These are phyloP conservation scores for Berkeleyomyces basicola DNA, from an alignment of 2,329 filamentous ascomycete genomes.

Conservation along the genomic window DNA sequence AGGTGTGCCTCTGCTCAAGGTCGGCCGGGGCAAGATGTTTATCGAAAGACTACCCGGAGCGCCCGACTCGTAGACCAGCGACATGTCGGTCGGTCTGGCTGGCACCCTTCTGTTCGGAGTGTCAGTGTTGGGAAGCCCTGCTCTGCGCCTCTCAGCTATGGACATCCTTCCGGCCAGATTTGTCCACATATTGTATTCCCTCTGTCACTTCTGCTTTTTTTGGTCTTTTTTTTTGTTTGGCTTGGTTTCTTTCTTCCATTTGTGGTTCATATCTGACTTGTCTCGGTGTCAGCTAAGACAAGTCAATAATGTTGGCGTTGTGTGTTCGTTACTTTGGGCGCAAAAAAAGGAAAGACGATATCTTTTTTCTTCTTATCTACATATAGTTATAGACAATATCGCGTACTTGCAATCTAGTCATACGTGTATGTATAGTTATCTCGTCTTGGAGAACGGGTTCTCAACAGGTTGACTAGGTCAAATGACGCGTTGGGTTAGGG, in stretches of 20 bases:
- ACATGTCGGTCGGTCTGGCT: too few species aligned
- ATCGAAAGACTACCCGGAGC: slow-evolving; percentile 84
- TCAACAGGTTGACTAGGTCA: too few species aligned
- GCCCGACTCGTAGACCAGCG: slow-evolving; percentile 34
- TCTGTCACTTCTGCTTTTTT: background rate
- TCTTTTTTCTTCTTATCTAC: background rate
- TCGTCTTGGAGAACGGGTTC: too few species aligned
- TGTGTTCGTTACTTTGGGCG: background rate
- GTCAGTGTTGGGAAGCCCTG: too few species aligned
- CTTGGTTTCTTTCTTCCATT: background rate
- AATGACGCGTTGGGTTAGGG: too few species aligned
- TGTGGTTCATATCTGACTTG: too few species aligned
- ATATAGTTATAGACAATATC: background rate
- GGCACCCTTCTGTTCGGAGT: too few species aligned
- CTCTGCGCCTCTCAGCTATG: too few species aligned
- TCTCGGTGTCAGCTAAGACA: background rate
- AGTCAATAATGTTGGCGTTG: background rate
- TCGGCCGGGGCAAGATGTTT: slow-evolving; percentile 78
- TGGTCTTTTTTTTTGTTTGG: background rate
- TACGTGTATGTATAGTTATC: too few species aligned
- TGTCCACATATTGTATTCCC: background rate
- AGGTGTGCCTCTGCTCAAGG: slow-evolving; percentile 58
- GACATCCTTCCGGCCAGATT: too few species aligned
- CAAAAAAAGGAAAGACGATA: too few species aligned
- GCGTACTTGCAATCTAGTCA: background rate